Evolutionary conservation across 1,139 yeast species (phyloP), one percentile per base, ranked within the genome.

Genomic region (Diutina sp.): DNA sequence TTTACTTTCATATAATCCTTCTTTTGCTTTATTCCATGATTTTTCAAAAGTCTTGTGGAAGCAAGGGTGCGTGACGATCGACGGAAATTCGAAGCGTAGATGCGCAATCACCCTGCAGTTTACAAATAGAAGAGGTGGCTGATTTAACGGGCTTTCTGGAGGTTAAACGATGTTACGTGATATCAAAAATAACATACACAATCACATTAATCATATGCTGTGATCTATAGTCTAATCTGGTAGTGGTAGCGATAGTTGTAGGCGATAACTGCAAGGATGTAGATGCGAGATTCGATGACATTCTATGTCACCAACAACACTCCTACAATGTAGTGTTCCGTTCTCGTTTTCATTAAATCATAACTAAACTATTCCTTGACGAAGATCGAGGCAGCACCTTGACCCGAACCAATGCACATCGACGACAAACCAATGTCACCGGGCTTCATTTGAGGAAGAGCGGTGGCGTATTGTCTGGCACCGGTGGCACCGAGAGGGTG

Each of bases 321-420:
- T 9, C 11, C 11, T 9, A 32, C 12, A 32, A 32, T 9, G 11
- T 32, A 32, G 3, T 32, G 41, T 35, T 35, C 5, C 41, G 41
- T 35, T 35, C n/a, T 9, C 41, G 41, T 35, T 46, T 28, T 46
- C 28, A 25, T 18, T 46, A 21, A 46, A 21, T 46, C 29, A 53
- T 21, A 41, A 14, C 16, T 46, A 28, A 25, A 16, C 55, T 71
- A 85, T 73, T 89, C 97, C 67, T 78, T 85, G 57, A 90, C 78
- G 65, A 90, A 78, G 57, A 90, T 75, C 35, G 95, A 87, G 57
- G 98, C 98, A 56, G 97, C 97, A 65, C 98, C 98, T 96, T 90
- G 91, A 67, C 98, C 98, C 52, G 97, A 90, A 68, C 98, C 98
- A 64, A 91, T 85, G 76, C 98, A 91, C 98, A 91, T 91, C 61